Conservation (phyloP, 495 filamentous ascomycete species). For the Podospora pseudocomata region DNA sequence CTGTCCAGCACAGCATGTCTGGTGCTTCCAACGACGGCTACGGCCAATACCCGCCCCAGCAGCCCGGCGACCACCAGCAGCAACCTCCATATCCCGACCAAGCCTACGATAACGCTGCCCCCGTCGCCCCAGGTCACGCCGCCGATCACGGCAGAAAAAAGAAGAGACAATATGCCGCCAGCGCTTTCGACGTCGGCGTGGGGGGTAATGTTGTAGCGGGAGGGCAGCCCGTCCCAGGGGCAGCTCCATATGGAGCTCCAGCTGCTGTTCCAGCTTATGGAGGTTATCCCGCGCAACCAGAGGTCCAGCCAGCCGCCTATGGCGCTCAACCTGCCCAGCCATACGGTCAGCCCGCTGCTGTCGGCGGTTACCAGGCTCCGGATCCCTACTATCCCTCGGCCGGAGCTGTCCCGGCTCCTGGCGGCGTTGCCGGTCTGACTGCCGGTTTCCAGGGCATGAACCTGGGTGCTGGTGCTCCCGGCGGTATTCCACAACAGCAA, state of each 20-base stretch:
- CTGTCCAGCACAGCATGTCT: conserved; percentile 39
- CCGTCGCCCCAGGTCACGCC: conserved; percentile 38
- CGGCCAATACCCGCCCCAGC: conserved; percentile 61
- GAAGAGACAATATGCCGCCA: conserved; percentile 89
- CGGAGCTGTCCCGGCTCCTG: conserved; percentile 42
- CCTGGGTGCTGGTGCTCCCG: conserved; percentile 52
- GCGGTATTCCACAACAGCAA: conserved; percentile 34
- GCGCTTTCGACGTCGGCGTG: conserved; percentile 87
- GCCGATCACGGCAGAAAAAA: conserved; percentile 62
- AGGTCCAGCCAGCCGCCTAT: conserved; percentile 53
- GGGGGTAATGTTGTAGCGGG: conserved; percentile 77
- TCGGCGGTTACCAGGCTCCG: conserved; percentile 61
- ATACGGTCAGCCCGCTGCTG: conserved; percentile 46
- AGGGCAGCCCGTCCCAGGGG: conserved; percentile 40
- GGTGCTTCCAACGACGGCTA: conserved; percentile 53
- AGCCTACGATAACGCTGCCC: conserved; percentile 36
- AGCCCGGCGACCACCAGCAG: conserved; percentile 47
- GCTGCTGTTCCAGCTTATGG: conserved; percentile 46
- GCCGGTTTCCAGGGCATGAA: conserved; percentile 82
- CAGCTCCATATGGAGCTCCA: conserved; percentile 35
- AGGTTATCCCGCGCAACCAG: conserved; percentile 56
- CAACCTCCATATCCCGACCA: conserved; percentile 38
- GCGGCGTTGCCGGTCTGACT: conserved; percentile 69
- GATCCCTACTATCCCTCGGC: conserved; percentile 60
- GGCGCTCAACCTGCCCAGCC: conserved; percentile 40